These are phyloP conservation scores for Trebouxiophyceae sp. DNA, from an alignment of 163 green algal species.

Conservation along the genomic window DNA sequence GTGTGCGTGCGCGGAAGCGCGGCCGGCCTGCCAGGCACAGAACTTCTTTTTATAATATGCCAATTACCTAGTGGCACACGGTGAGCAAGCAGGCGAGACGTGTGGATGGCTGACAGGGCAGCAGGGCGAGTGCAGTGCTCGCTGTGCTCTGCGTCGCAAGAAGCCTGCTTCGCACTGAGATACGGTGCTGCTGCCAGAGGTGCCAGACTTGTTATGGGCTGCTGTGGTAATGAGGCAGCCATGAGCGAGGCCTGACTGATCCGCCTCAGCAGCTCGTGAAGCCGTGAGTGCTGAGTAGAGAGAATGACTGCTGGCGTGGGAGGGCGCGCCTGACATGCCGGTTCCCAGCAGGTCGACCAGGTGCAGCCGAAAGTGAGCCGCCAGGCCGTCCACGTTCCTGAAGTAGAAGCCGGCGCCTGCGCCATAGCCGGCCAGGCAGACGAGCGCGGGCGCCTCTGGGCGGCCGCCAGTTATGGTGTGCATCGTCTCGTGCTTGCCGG, in stretches of 20 bases:
- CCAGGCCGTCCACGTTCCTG: slow-evolving; percentile 52
- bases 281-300: background rate
- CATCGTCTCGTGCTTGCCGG: slow-evolving; percentile 51
- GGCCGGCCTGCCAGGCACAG: slow-evolving; percentile 63
- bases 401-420: slow-evolving; percentile 66
- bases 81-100: too few relatives aligned
- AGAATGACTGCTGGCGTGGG: background rate
- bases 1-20: slow-evolving; percentile 41
- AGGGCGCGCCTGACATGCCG: slow-evolving; percentile 52
- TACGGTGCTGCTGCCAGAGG: too few relatives aligned
- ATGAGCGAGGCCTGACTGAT: background rate
- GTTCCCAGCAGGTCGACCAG: slow-evolving; percentile 78
- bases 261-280: background rate
- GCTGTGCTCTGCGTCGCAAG: too few relatives aligned
- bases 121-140: too few relatives aligned
- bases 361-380: slow-evolving; percentile 41
- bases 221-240: too few relatives aligned
- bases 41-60: too few relatives aligned
- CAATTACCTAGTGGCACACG: too few relatives aligned
- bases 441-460: slow-evolving; percentile 32
- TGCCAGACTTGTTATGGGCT: too few relatives aligned
- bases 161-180: too few relatives aligned
- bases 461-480: slow-evolving; percentile 53
- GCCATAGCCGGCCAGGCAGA: slow-evolving; percentile 62
- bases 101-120: too few relatives aligned